These are phyloP conservation scores for Raddia distichophylla DNA, from an alignment of 176 grass and related monocot species.

Conservation along the genomic window DNA sequence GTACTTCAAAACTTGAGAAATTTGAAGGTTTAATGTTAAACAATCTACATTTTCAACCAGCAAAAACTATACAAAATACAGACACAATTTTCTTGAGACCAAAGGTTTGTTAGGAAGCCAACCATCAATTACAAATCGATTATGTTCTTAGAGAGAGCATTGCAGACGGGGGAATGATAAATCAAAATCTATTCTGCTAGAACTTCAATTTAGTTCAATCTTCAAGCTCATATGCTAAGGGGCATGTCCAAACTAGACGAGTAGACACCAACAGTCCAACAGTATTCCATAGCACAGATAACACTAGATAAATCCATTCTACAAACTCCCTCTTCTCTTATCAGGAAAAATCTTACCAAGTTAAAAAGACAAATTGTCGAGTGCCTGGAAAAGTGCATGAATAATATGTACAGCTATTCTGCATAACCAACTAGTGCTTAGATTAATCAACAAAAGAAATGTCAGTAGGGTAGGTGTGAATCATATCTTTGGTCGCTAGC, in stretches of 20 bases:
- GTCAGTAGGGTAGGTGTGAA: not conserved
- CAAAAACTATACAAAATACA: slow-evolving; percentile 4
- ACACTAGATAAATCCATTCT: slow-evolving; percentile 10
- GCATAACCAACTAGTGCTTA: slow-evolving; percentile 19
- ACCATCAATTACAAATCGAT: slow-evolving; percentile 21
- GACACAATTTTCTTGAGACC: not conserved
- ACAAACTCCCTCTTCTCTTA: not conserved
- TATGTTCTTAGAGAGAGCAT: slow-evolving; percentile 30
- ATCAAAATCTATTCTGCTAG: slow-evolving; percentile 9
- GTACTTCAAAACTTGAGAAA: slow-evolving; percentile 1
- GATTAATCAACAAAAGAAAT: not conserved
- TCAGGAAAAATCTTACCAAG: slow-evolving; percentile 15
- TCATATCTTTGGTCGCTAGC: slow-evolving; percentile 10
- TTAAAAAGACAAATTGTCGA: slow-evolving; percentile 3
- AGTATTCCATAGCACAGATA: slow-evolving; percentile 12
- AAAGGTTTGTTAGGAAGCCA: not conserved
- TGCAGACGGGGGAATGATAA: not conserved
- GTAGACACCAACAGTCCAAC: slow-evolving; percentile 22
- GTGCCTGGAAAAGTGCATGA: not conserved
- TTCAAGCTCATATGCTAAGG: not conserved
- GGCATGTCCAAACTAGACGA: slow-evolving; percentile 29
- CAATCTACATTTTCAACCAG: not conserved
- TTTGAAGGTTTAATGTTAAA: slow-evolving; percentile 11
- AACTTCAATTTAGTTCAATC: slow-evolving; percentile 21
- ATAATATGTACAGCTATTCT: not conserved